phyloP scores from a whole-genome alignment of 2,329 filamentous ascomycete species.

The Sclerotinia spermophila region DNA sequence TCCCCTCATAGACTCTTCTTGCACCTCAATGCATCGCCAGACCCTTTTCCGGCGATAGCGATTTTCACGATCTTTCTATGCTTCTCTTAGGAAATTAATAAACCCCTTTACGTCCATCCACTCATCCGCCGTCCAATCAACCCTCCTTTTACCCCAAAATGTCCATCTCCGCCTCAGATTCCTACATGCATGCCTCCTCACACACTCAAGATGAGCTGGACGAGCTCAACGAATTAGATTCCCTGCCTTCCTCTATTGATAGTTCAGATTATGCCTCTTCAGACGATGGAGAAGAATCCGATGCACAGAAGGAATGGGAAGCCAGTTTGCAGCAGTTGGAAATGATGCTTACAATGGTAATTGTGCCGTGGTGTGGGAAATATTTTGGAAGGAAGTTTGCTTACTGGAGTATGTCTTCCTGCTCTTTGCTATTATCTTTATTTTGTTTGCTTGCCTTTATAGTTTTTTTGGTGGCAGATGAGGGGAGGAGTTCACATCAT shows the following conservation, averaged over 20 bases:
- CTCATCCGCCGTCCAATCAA: background rate
- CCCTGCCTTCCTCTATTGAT: constrained; percentile 54
- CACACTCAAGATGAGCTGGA: constrained; percentile 45
- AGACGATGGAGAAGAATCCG: constrained; percentile 56
- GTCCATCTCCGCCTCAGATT: constrained; percentile 23
- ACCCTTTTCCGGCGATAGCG: constrained; percentile 9
- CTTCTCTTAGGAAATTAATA: background rate
- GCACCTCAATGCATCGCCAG: constrained; percentile 15
- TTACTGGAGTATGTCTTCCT: constrained; percentile 77
- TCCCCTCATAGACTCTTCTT: background rate
- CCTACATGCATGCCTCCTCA: constrained; percentile 42
- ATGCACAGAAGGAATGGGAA: constrained; percentile 94
- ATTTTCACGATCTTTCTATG: background rate
- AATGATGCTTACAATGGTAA: constrained; percentile 86
- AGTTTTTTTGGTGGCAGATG: background rate
- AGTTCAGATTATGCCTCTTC: constrained; percentile 47
- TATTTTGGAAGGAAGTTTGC: constrained; percentile 93
- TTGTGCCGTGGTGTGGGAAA: constrained; percentile 92
- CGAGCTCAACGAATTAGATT: constrained; percentile 52
- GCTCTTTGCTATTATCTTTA: background rate
- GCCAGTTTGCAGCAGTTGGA: constrained; percentile 92
- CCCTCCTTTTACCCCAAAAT: constrained; percentile 12
- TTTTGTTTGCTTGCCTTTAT: background rate
- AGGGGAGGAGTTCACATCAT: background rate
- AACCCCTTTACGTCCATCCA: background rate